phyloP scores from a whole-genome alignment of 805 yeast species.

The Candida takata region DNA sequence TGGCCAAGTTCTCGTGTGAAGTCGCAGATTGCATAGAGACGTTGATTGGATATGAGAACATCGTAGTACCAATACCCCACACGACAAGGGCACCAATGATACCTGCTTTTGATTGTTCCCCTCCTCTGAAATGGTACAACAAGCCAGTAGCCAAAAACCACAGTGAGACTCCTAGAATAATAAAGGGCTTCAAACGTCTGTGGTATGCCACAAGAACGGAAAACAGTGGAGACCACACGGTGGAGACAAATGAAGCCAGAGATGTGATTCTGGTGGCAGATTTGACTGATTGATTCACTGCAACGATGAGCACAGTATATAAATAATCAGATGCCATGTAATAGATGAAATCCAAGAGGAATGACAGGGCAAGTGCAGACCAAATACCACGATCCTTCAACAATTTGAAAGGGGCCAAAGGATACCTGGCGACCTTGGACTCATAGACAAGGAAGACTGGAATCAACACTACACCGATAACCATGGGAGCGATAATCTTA shows the following conservation, averaged over 20 bases:
- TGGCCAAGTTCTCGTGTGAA: conserved; percentile 64
- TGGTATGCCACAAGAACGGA: conserved; percentile 44
- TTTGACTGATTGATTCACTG: conserved; percentile 46
- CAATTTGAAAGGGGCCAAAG: conserved; percentile 54
- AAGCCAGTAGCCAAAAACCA: conserved; percentile 59
- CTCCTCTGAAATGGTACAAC: conserved; percentile 49
- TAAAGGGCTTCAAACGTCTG: conserved; percentile 50
- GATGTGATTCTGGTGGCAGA: conserved; percentile 62
- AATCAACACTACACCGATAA: conserved; percentile 53
- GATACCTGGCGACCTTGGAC: conserved; percentile 43
- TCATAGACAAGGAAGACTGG: conserved; percentile 63
- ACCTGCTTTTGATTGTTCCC: conserved; percentile 43
- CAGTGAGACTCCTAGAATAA: conserved; percentile 48
- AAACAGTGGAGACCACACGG: conserved; percentile 48
- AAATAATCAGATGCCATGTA: conserved; percentile 65
- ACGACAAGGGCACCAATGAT: conserved; percentile 59
- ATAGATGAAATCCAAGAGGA: conserved; percentile 54
- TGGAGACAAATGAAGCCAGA: conserved; percentile 55
- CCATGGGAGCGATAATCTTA: conserved; percentile 60
- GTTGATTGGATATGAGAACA: conserved; percentile 62
- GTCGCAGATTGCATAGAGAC: conserved; percentile 55
- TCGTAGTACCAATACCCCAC: conserved; percentile 65
- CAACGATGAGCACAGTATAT: conserved; percentile 60
- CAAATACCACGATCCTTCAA: conserved; percentile 67
- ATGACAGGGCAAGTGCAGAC: conserved; percentile 56